A percentile compares a stretch with the other conserved stretches of the same genome.
phyloP scores from a whole-genome alignment of 495 filamentous ascomycete genomes.

The Pyronema domesticum region DNA sequence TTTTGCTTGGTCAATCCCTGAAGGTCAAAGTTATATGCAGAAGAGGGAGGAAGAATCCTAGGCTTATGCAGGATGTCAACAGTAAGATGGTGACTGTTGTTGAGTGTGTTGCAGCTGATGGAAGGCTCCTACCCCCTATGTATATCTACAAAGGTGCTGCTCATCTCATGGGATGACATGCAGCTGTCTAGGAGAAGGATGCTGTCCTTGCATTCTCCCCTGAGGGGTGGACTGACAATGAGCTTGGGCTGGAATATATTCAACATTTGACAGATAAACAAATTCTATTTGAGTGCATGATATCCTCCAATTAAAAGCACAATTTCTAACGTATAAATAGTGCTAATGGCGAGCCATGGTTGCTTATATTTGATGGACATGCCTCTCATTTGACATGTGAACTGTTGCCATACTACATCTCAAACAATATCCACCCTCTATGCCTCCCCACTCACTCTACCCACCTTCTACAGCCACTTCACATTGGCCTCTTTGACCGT shows the following conservation, averaged over 20 bases:
- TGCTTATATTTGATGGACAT: slow-evolving; percentile 9
- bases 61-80: background rate
- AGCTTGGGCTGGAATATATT: slow-evolving; percentile 1
- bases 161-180: slow-evolving; percentile 7
- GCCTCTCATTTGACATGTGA: slow-evolving; percentile 6
- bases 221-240: slow-evolving; percentile 2
- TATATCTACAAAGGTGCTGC: slow-evolving; percentile 5
- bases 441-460: slow-evolving; percentile 8
- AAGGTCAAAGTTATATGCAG: slow-evolving; percentile 3
- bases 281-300: background rate
- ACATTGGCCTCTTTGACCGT: slow-evolving; percentile 6
- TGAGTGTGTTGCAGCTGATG: background rate
- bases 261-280: no score
- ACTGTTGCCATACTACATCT: no score
- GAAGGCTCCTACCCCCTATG: slow-evolving; percentile 2
- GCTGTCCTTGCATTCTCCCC: no score
- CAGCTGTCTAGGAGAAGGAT: background rate
- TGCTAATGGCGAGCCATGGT: background rate
- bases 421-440: slow-evolving; percentile 7
- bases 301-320: background rate
- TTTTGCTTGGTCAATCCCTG: background rate
- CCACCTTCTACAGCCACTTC: slow-evolving; percentile 7
- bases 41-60: background rate
- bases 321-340: background rate
- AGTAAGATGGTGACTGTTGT: no score